These are phyloP conservation scores for Talaromyces sp. DNA, from an alignment of 2,329 filamentous ascomycete genomes.

Conservation along the genomic window DNA sequence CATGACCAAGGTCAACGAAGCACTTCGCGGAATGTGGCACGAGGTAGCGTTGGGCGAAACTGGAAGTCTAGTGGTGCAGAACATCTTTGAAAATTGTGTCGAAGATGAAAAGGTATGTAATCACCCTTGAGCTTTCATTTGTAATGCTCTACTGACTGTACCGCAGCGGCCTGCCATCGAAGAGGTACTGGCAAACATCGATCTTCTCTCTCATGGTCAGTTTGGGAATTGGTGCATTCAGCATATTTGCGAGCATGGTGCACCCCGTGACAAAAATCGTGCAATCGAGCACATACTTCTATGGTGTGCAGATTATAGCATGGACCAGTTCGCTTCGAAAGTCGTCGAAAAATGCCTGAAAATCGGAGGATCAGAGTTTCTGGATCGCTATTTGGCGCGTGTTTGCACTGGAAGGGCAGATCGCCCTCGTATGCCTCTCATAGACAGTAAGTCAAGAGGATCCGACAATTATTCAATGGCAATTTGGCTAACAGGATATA, in stretches of 20 bases:
- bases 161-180: conserved; percentile 90
- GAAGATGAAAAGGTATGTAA: conserved; percentile 88
- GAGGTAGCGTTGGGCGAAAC: conserved; percentile 97
- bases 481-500: conserved; percentile 26
- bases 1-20: conserved; percentile 97
- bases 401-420: conserved; percentile 89
- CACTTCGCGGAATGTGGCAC: conserved; percentile 95
- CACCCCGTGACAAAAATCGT: conserved; percentile 82
- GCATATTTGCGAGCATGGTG: conserved; percentile 96
- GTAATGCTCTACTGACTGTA: conserved; percentile 21
- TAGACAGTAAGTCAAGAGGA: conserved; percentile 64
- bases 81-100: conserved; percentile 98
- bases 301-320: conserved; percentile 93
- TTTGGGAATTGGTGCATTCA: conserved; percentile 99
- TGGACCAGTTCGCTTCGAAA: conserved; percentile 98
- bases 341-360: conserved; percentile 99
- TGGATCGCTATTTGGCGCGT: conserved; percentile 86
- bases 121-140: background rate
- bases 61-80: conserved; percentile 95
- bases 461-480: background rate
- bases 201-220: conserved; percentile 93
- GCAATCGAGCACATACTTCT: conserved; percentile 94
- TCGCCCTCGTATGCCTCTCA: conserved; percentile 90
- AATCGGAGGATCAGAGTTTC: conserved; percentile 85
- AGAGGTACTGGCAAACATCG: conserved; percentile 90